These are phyloP conservation scores for Penicillium chermesinum DNA, from an alignment of 495 filamentous ascomycete species.

Conservation along the genomic window DNA sequence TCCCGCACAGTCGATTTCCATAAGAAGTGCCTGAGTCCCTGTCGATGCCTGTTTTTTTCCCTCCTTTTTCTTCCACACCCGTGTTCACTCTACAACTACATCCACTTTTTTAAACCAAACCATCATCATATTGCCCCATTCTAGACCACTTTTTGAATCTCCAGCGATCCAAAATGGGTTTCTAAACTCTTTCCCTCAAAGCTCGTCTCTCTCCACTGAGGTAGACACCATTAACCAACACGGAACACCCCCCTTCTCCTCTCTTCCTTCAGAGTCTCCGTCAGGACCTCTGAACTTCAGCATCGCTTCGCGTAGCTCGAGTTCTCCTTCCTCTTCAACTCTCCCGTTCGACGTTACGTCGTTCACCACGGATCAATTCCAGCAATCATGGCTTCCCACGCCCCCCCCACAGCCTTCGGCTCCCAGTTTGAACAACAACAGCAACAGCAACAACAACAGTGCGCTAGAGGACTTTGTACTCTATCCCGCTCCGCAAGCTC, in stretches of 20 bases:
- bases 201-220: constrained; percentile 40
- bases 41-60: constrained; percentile 33
- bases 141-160: constrained; percentile 22
- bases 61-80: constrained; percentile 14
- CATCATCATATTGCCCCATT: constrained; percentile 28
- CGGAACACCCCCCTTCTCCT: constrained; percentile 33
- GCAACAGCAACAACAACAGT: constrained; percentile 37
- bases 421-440: constrained; percentile 42
- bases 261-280: constrained; percentile 44
- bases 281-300: constrained; percentile 55
- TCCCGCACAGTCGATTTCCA: constrained; percentile 26
- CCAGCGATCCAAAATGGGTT: constrained; percentile 43
- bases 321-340: constrained; percentile 42
- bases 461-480: constrained; percentile 45
- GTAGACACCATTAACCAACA: constrained; percentile 48
- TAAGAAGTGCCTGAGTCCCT: constrained; percentile 41
- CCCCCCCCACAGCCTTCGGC: constrained; percentile 45
- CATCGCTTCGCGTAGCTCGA: constrained; percentile 49
- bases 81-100: constrained; percentile 10
- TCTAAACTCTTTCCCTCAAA: constrained; percentile 36
- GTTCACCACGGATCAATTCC: constrained; percentile 61
- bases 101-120: constrained; percentile 2
- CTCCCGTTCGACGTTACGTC: constrained; percentile 51
- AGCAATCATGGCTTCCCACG: constrained; percentile 59
- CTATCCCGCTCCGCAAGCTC: constrained; percentile 31